phyloP scores from a whole-genome alignment of 805 yeast species.

The Isabelozyma rhagii region DNA sequence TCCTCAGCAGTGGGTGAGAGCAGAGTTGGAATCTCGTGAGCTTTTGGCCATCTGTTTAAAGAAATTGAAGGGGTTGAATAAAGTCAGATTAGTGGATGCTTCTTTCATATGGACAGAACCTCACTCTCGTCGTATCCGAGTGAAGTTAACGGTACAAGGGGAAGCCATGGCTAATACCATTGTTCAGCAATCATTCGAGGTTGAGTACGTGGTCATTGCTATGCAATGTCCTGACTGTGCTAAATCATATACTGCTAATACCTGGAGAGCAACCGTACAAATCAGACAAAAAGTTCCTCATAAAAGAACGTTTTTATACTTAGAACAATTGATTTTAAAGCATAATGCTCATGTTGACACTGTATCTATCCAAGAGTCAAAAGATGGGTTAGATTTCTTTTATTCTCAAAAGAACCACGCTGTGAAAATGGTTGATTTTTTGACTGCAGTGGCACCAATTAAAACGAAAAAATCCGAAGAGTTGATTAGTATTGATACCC shows the following conservation, averaged over 20 bases:
- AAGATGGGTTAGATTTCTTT: constrained; percentile 93
- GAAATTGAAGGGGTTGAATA: constrained; percentile 81
- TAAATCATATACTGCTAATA: constrained; percentile 90
- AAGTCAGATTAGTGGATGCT: constrained; percentile 88
- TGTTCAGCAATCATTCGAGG: constrained; percentile 91
- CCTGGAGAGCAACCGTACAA: constrained; percentile 98
- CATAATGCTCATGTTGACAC: constrained; percentile 94
- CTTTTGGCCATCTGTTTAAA: constrained; percentile 85
- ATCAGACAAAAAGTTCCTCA: constrained; percentile 96
- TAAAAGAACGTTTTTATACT: constrained; percentile 91
- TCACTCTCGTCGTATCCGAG: constrained; percentile 90
- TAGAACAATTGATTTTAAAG: constrained; percentile 91
- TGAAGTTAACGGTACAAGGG: constrained; percentile 92
- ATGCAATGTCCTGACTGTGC: constrained; percentile 99
- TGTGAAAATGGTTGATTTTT: constrained; percentile 87
- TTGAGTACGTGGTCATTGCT: constrained; percentile 88
- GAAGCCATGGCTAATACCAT: constrained; percentile 92
- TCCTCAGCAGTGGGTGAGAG: constrained; percentile 89
- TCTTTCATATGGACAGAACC: constrained; percentile 99
- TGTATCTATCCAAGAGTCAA: constrained; percentile 85
- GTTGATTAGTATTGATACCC: constrained; percentile 87
- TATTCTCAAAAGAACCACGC: constrained; percentile 90
- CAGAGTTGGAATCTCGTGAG: constrained; percentile 90
- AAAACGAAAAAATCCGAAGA: constrained; percentile 84
- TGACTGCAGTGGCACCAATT: constrained; percentile 80